These are phyloP conservation scores for Acanthamoeba divionensis DNA, from an alignment of 208 protist species.

Conservation along the genomic window DNA sequence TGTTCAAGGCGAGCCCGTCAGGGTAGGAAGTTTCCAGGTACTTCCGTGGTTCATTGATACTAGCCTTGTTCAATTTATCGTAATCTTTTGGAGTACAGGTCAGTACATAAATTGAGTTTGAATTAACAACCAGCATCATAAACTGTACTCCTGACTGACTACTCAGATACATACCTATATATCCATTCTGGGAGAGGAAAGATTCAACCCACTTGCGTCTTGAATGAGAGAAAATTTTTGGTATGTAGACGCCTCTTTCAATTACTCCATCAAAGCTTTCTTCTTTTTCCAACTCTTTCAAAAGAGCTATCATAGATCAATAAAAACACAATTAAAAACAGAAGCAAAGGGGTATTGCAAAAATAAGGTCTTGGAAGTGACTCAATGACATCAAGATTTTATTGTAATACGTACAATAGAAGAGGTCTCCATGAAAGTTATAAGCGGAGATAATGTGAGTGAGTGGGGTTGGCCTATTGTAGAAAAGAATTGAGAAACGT, in stretches of 20 bases:
- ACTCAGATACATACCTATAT: constrained; percentile 33
- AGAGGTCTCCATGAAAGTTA: not conserved
- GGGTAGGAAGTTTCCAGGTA: not conserved
- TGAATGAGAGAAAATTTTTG: constrained; percentile 43
- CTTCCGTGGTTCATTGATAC: not conserved
- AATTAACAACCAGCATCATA: too few species aligned
- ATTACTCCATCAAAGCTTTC: constrained; percentile 54
- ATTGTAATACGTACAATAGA: not conserved
- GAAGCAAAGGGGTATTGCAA: not conserved
- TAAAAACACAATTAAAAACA: not conserved
- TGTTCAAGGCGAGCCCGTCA: constrained; percentile 2
- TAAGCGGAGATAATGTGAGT: not conserved
- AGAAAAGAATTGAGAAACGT: not conserved
- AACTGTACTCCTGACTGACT: too few species aligned
- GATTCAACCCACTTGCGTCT: constrained; percentile 55
- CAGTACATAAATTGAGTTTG: too few species aligned
- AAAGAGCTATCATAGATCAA: not conserved
- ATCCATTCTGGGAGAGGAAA: constrained; percentile 64
- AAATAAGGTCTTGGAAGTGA: not conserved
- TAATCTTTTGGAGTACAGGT: too few species aligned
- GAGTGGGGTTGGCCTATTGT: not conserved
- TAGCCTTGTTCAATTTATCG: not conserved
- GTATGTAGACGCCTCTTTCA: constrained; percentile 52
- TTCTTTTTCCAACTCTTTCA: constrained; percentile 36
- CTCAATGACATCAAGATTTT: too few species aligned